phyloP scores from a whole-genome alignment of 176 grass and related monocot genomes.

The Areca catechu region DNA sequence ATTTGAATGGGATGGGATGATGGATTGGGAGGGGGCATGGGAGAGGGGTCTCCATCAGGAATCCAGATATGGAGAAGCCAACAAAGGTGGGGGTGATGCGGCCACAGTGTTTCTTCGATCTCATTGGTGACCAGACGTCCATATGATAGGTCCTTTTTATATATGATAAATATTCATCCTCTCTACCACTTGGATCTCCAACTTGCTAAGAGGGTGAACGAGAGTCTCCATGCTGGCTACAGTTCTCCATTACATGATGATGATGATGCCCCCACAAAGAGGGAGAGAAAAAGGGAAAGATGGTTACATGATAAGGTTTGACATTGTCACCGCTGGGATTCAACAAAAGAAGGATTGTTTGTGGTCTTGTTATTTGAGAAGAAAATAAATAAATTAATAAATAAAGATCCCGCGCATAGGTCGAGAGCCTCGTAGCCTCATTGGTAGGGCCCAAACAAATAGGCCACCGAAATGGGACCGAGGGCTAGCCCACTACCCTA shows the following conservation, averaged over 20 bases:
- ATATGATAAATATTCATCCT: too few species aligned
- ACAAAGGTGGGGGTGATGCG: conserved; percentile 11
- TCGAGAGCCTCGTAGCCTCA: too few species aligned
- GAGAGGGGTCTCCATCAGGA: conserved; percentile 5
- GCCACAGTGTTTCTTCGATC: not conserved
- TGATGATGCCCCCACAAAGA: too few species aligned
- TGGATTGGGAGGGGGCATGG: not conserved
- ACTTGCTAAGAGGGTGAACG: too few species aligned
- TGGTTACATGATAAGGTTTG: conserved; percentile 9
- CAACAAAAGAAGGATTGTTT: conserved; percentile 1
- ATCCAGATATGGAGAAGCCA: conserved; percentile 8
- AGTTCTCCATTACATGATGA: too few species aligned
- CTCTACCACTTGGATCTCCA: too few species aligned
- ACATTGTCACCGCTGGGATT: not conserved
- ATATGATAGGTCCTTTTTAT: not conserved
- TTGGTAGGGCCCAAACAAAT: too few species aligned
- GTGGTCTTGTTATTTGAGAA: not conserved
- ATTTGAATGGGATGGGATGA: not conserved
- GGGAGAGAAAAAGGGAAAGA: not conserved
- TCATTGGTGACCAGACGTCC: not conserved
- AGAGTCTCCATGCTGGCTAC: too few species aligned
- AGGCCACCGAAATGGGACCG: too few species aligned
- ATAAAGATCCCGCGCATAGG: too few species aligned
- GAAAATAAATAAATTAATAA: too few species aligned
- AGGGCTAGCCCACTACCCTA: too few species aligned